Base-by-base conservation (phyloP, 129 eudicot genomes). In the Centella asiatica region DNA sequence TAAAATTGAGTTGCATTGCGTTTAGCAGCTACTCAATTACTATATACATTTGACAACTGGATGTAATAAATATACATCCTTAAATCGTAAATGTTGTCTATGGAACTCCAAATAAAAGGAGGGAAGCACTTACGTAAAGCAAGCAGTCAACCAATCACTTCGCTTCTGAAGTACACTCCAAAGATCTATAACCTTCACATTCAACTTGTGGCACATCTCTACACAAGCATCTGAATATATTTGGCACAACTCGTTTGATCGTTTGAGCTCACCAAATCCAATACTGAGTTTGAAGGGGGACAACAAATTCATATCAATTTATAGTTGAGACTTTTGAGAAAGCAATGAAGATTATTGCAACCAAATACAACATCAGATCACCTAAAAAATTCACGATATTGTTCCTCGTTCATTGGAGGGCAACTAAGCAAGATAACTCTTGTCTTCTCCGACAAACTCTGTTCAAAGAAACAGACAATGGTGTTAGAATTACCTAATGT, bases 381-480 rank as follows among this genome's bases (percentile, higher is more conserved):
- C 96, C 88, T 77, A 62, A 69, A 57, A 47, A 34, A 18, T 58
- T 73, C 48, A 65, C 62, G 73, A 29, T 81, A 42, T 70, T 71
- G 82, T 34, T 52, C 86, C 32, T 76, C 93, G 36, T 79, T 84
- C 60, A 88, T 80, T 0, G 96, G 94, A 44, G 96, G 94, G 31
- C 76, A 55, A 24, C 71, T 84, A 10, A 88, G 87, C 66, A 85
- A 84, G 52, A 88, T 79, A 54, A 81, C 18, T 37, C 73, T 75
- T 1, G 85, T 88, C 75, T 71, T 79, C 51, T 84, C 82, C 7
- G 96, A 88, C 58, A 88, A 88, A 68, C 77, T 62, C 89, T 88
- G 94, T 33, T 24, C n/a, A 56, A 31, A 24, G 26, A 57, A 56
- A 14, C 33, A 33, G 2, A 1, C 10, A 20, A n/a, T 47, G 51